A percentile compares a stretch with the other conserved stretches of the same genome.
Conservation (phyloP, 768 basidiomycete genomes). For the Amanita molliuscula region DNA sequence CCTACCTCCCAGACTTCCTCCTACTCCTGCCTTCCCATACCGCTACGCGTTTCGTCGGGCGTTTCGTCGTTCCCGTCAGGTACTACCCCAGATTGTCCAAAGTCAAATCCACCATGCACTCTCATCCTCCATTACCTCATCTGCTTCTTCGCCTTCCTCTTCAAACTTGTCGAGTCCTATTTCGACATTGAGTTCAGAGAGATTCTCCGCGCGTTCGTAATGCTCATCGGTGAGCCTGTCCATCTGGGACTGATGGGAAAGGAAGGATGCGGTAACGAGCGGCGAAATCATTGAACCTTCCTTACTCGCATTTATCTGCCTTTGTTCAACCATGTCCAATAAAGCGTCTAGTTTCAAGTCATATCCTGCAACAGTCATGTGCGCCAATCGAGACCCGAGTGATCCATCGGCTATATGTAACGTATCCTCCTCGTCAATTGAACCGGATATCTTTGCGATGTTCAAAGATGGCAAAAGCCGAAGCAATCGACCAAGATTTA, state of each 20-base stretch:
- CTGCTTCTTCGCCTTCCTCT: conserved; percentile 6
- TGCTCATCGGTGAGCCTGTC: neutral
- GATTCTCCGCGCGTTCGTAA: neutral
- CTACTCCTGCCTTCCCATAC: too few relatives aligned
- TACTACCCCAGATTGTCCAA: too few relatives aligned
- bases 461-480: neutral
- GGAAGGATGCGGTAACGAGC: neutral
- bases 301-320: neutral
- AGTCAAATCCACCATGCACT: neutral
- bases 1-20: too few relatives aligned
- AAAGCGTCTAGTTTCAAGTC: neutral
- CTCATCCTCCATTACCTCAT: neutral
- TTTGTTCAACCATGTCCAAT: neutral
- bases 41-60: too few relatives aligned
- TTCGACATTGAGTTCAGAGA: neutral
- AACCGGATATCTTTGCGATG: neutral
- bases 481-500: neutral
- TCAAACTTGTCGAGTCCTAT: conserved; percentile 15
- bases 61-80: too few relatives aligned
- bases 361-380: neutral
- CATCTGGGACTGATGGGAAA: neutral
- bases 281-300: neutral
- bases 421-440: too few relatives aligned
- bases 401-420: neutral
- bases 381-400: neutral